Percentiles rank a stretch among this genome's conserved stretches.
Conservation (phyloP, 2,329 filamentous ascomycete genomes). For the Mariannaea sp. region DNA sequence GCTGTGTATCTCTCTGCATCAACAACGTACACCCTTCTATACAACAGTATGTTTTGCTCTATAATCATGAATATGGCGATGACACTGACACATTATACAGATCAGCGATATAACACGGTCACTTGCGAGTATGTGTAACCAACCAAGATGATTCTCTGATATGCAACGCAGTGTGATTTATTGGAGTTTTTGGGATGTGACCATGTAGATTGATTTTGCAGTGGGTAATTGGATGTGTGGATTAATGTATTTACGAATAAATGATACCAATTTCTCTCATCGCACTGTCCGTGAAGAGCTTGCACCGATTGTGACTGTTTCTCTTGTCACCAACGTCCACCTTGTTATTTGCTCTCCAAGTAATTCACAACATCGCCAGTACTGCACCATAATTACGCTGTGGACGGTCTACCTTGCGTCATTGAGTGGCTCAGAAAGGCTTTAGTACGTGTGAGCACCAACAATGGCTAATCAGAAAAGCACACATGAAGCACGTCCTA, state of each 20-base stretch:
- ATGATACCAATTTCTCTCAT: conserved; percentile 23
- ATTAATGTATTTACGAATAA: conserved; percentile 21
- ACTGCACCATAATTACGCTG: no score
- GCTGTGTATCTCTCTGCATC: conserved; percentile 49
- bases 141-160: neutral
- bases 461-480: no score
- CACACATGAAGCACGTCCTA: neutral
- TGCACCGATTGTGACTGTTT: no score
- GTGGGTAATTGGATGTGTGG: conserved; percentile 1
- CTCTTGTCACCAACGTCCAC: no score
- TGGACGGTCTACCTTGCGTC: no score
- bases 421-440: no score
- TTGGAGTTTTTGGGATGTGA: conserved; percentile 16
- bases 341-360: no score
- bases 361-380: no score
- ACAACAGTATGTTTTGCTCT: conserved; percentile 45
- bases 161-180: conserved; percentile 1
- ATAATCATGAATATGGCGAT: no score
- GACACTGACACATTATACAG: conserved; percentile 35
- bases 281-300: neutral
- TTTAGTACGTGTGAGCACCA: no score
- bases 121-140: conserved; percentile 49
- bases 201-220: conserved; percentile 19
- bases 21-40: conserved; percentile 50
- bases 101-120: conserved; percentile 48